These are phyloP conservation scores for Cladosporium sp. DNA, from an alignment of 2,329 filamentous ascomycete species.

Conservation along the genomic window DNA sequence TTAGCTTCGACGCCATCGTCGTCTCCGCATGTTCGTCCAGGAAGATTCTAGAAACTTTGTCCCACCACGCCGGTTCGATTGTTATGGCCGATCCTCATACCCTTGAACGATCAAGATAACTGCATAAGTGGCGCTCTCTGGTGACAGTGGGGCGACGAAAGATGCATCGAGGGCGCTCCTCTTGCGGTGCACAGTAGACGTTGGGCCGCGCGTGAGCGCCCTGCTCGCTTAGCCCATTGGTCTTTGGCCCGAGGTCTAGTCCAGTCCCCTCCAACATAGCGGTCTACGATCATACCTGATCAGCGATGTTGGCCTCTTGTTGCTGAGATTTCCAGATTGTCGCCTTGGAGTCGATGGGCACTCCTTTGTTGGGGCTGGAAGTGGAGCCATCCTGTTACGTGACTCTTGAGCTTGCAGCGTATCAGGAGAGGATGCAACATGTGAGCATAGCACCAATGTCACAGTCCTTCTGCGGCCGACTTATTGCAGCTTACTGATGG, in stretches of 20 bases:
- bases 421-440: neutral
- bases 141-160: conserved; percentile 2
- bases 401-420: neutral
- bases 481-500: neutral
- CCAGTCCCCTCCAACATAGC: neutral
- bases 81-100: neutral
- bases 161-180: neutral
- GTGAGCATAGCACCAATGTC: neutral
- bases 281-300: neutral
- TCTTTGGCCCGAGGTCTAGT: neutral
- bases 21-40: neutral
- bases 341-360: neutral
- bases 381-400: neutral
- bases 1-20: neutral
- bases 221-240: conserved; percentile 7
- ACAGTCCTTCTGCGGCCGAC: neutral
- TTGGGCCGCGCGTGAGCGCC: conserved; percentile 8
- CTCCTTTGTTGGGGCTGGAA: neutral
- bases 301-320: neutral
- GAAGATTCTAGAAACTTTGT: conserved; percentile 16
- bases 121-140: neutral
- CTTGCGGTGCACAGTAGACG: conserved; percentile 6
- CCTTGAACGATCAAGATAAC: conserved; percentile 2
- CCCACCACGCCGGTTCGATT: conserved; percentile 4
- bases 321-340: neutral